These are phyloP conservation scores for Cytospora paraplurivora DNA, from an alignment of 2,329 filamentous ascomycete species.

Conservation along the genomic window DNA sequence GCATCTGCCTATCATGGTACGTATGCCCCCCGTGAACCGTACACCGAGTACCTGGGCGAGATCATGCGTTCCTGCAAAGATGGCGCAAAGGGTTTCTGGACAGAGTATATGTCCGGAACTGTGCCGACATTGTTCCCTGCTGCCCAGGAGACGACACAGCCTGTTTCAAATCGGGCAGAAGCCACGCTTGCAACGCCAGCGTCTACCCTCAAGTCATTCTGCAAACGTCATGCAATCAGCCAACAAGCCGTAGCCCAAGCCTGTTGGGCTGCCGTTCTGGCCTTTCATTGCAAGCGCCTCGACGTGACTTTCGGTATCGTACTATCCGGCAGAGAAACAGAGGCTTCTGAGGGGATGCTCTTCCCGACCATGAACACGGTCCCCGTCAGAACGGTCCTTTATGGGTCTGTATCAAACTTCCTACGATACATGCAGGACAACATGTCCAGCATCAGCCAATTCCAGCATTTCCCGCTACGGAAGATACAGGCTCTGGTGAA, in stretches of 20 bases:
- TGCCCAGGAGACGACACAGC: not conserved
- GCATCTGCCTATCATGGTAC: conserved; percentile 60
- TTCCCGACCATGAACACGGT: conserved; percentile 96
- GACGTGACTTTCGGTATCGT: conserved; percentile 84
- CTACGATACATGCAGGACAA: conserved; percentile 73
- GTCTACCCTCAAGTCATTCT: conserved; percentile 56
- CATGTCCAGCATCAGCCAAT: conserved; percentile 64
- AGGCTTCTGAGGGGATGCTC: conserved; percentile 65
- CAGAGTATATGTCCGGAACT: conserved; percentile 60
- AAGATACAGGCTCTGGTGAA: conserved; percentile 55
- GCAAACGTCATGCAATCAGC: conserved; percentile 67
- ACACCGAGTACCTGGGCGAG: conserved; percentile 56
- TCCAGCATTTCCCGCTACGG: conserved; percentile 77
- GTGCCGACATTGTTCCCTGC: conserved; percentile 37
- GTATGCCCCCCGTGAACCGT: conserved; percentile 46
- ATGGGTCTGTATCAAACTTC: conserved; percentile 66
- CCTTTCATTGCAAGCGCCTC: conserved; percentile 61
- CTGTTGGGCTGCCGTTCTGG: conserved; percentile 73
- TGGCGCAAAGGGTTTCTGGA: conserved; percentile 68
- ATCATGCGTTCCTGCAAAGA: conserved; percentile 48
- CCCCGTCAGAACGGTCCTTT: conserved; percentile 69
- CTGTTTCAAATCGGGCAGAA: conserved; percentile 46
- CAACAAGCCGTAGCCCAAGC: conserved; percentile 76
- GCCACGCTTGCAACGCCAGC: conserved; percentile 45
- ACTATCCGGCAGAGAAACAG: conserved; percentile 79